Evolutionary conservation across 2,329 filamentous ascomycete species (phyloP).

Genomic region (Mycosphaerelloides madeirae): DNA sequence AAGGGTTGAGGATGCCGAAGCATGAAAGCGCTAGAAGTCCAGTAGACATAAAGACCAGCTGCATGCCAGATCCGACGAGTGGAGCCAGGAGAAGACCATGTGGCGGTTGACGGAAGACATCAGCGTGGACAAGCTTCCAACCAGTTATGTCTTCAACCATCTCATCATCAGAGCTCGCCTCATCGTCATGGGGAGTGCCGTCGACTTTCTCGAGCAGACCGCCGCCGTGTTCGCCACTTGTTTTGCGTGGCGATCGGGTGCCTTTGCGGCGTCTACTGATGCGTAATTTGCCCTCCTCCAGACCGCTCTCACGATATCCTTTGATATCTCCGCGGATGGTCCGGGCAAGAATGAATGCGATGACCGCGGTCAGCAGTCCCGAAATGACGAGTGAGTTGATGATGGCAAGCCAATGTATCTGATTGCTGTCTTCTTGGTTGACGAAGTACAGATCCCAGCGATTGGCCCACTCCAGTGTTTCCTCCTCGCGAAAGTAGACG

Average conservation of each 20-base stretch:
- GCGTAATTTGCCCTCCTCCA: constrained; percentile 62
- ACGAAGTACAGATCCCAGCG: constrained; percentile 89
- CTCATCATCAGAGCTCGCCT: constrained; percentile 59
- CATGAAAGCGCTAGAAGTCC: constrained; percentile 59
- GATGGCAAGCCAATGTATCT: constrained; percentile 84
- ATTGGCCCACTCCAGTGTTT: constrained; percentile 72
- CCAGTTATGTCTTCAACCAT: constrained; percentile 73
- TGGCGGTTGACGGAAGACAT: constrained; percentile 73
- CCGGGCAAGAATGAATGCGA: constrained; percentile 73
- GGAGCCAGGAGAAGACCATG: constrained; percentile 72
- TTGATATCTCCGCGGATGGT: constrained; percentile 77
- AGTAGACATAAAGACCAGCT: constrained; percentile 75
- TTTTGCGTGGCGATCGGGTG: constrained; percentile 39
- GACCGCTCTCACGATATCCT: constrained; percentile 59
- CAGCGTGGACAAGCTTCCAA: constrained; percentile 85
- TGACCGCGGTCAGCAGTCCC: constrained; percentile 69
- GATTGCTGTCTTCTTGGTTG: constrained; percentile 75
- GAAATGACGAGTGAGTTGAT: constrained; percentile 82
- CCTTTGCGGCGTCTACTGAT: constrained; percentile 47
- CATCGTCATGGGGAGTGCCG: constrained; percentile 48
- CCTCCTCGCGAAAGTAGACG: constrained; percentile 82
- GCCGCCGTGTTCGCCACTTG: constrained; percentile 52
- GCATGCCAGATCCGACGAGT: constrained; percentile 77
- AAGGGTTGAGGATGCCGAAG: constrained; percentile 74
- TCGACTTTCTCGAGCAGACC: constrained; percentile 34